A percentile compares a stretch with the other conserved stretches of the same genome.
phyloP scores from a whole-genome alignment of 2,329 filamentous ascomycete genomes.

The Phoma sp. region DNA sequence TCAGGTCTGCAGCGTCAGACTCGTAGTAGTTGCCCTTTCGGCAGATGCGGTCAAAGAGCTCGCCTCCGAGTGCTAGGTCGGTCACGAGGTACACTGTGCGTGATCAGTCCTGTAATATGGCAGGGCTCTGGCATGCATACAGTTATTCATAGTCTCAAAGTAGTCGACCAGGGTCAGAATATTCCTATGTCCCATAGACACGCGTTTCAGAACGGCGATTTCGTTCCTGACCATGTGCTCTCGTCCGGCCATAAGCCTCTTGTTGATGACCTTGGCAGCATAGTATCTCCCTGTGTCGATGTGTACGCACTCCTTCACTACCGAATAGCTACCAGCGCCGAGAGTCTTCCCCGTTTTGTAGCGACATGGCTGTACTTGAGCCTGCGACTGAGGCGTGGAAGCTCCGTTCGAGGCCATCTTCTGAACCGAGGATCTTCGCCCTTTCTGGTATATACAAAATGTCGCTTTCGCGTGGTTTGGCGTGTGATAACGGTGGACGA shows the following conservation, averaged over 20 bases:
- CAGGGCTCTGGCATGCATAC: conserved; percentile 51
- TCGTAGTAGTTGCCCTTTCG: conserved; percentile 99
- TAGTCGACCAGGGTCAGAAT: conserved; percentile 98
- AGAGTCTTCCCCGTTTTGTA: conserved; percentile 99
- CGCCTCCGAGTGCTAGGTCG: conserved; percentile 92
- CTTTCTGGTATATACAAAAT: no score
- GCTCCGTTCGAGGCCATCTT: conserved; percentile 42
- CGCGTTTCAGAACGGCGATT: conserved; percentile 94
- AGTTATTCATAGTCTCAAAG: conserved; percentile 99
- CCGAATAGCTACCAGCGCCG: conserved; percentile 94
- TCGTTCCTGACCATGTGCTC: conserved; percentile 99
- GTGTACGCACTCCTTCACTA: conserved; percentile 98
- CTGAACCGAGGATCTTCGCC: neutral
- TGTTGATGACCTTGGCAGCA: conserved; percentile 99
- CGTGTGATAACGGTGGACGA: neutral
- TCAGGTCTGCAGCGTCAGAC: conserved; percentile 92
- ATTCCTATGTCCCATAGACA: conserved; percentile 99
- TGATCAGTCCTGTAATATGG: conserved; percentile 13
- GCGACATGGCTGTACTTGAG: conserved; percentile 86
- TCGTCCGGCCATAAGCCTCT: conserved; percentile 93
- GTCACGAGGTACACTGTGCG: conserved; percentile 86
- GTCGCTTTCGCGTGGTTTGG: neutral
- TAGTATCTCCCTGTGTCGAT: conserved; percentile 98
- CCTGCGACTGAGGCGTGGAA: conserved; percentile 41
- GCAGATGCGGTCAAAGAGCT: conserved; percentile 98